Evolutionary conservation across 768 basidiomycete genomes (phyloP), one percentile per base, ranked within the genome.

Genomic region (Hygrophoropsis aurantiaca): DNA sequence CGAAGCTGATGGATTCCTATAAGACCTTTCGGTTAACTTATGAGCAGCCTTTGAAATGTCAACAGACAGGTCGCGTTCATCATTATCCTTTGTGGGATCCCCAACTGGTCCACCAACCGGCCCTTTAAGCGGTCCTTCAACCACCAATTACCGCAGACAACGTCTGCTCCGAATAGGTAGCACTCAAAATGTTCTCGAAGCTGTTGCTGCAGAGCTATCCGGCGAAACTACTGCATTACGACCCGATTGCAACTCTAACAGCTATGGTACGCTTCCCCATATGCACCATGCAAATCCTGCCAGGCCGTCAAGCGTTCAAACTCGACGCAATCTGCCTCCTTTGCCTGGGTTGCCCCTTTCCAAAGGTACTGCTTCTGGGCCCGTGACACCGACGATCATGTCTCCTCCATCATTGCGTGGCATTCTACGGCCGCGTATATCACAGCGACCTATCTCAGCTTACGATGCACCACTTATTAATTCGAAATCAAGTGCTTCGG

Each of bases 391-490:
- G 6, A 49, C 51, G 3, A 2, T 55, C 18, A 56, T 58, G 40
- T 59, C 70, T 5, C 62, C 77, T 4, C 58, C 59, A 3, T 62
- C 74, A 25, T 66, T 58, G 6, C 58, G 47, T 1, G 35, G 50
- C 19, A 56, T 73, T 6, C 67, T 74, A 51, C 60, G 71, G 41
- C 62, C 80, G 40, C 71, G 64, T 40, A 53, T 58, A 33, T 60
- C 70, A 30, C 77, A 81, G 55, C 78, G 87, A 8, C 85, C 84
- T 0, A 84, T 89, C 46, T 84, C 86, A 2, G 79, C 85, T 3
- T 91, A 90, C 51, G 89, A 90, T 55, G 77, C 77, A 4, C 64
- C 66, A 6, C 56, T 67, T 16, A 61, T 49, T 20, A 70, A 54
- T 65, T 69, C 50, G 57, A 59, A 32, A 41, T 58, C 44, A 52